phyloP scores from a whole-genome alignment of 441 rosid species.

The Corymbia calophylla region DNA sequence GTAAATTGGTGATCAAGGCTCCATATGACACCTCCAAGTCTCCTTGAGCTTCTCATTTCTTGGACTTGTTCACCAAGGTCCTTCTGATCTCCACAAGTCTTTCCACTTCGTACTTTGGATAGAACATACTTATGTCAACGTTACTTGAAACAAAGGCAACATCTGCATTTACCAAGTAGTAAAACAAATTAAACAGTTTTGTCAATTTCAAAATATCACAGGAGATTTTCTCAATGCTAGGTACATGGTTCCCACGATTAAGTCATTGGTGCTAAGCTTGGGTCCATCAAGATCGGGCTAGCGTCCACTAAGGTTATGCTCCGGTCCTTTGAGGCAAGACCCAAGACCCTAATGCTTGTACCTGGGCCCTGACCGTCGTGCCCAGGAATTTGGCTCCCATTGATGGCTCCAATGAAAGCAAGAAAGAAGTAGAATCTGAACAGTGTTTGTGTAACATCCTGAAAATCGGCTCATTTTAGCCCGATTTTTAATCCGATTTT shows the following conservation, averaged over 20 bases:
- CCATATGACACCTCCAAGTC: neutral
- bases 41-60: neutral
- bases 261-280: neutral
- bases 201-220: neutral
- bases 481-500: too few relatives aligned
- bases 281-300: accelerated
- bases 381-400: neutral
- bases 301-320: neutral
- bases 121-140: neutral
- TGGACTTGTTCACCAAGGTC: neutral
- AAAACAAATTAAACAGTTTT: neutral
- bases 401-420: constrained; percentile 13
- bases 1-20: neutral
- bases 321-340: neutral
- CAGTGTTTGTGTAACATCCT: too few relatives aligned
- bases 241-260: neutral
- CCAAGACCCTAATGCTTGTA: neutral
- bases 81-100: neutral
- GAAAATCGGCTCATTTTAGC: too few relatives aligned
- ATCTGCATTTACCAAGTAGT: neutral
- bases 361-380: accelerated
- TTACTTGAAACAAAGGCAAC: neutral
- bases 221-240: accelerated
- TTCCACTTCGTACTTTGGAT: neutral
- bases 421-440: constrained; percentile 49